These are phyloP conservation scores for Moricandia arvensis DNA, from an alignment of 345 rosid genomes.

Conservation along the genomic window DNA sequence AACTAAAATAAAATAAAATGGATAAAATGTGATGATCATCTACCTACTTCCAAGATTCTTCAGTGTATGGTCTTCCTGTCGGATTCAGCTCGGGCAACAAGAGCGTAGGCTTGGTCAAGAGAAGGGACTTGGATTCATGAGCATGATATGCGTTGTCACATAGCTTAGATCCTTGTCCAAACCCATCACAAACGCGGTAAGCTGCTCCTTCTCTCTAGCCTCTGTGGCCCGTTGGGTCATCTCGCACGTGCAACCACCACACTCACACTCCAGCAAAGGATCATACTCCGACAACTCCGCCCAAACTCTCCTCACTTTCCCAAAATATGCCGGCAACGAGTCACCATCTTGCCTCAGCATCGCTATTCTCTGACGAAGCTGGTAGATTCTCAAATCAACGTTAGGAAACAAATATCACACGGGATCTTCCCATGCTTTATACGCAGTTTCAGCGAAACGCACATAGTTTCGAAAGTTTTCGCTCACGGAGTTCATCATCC, in stretches of 20 bases:
- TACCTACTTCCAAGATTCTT: not conserved
- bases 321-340: not conserved
- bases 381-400: not conserved
- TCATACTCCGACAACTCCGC: not conserved
- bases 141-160: slow-evolving; percentile 3
- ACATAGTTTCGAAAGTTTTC: not conserved
- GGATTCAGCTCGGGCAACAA: not conserved
- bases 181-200: slow-evolving; percentile 8
- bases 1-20: too few relatives aligned
- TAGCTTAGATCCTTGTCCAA: not conserved
- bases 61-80: not conserved
- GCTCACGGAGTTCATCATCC: not conserved
- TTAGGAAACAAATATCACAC: not conserved
- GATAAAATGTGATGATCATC: not conserved
- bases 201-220: slow-evolving; percentile 17
- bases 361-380: not conserved
- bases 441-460: not conserved
- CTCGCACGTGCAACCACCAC: not conserved
- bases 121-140: slow-evolving; percentile 17
- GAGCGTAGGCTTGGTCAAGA: not conserved
- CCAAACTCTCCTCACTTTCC: not conserved
- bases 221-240: not conserved
- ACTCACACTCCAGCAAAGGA: not conserved
- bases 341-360: not conserved
- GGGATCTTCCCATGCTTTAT: not conserved